Conservation (phyloP, 2,329 filamentous ascomycete genomes). For the Aspergillus viridinutans region DNA sequence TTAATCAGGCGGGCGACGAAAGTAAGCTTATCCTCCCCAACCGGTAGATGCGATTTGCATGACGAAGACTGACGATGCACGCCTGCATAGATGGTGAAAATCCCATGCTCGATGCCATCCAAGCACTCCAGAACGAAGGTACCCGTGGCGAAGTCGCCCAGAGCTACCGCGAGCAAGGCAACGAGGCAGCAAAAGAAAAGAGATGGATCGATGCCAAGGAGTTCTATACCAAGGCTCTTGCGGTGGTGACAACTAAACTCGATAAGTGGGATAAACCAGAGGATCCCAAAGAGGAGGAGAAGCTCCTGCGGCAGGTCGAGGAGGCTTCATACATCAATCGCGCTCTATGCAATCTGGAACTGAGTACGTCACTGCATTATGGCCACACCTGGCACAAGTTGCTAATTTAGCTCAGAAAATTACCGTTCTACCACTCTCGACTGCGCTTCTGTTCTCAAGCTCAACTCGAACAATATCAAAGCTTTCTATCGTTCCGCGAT, state of each 20-base stretch:
- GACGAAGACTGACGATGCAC: not conserved
- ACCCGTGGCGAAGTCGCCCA: constrained; percentile 75
- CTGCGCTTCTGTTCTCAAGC: constrained; percentile 70
- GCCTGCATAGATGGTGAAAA: constrained; percentile 60
- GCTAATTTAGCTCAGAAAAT: constrained; percentile 55
- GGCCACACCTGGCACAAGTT: not conserved
- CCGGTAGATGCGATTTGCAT: not conserved
- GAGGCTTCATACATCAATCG: constrained; percentile 82
- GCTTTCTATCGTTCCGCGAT: constrained; percentile 81
- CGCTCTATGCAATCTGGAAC: constrained; percentile 81
- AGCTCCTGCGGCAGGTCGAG: constrained; percentile 60
- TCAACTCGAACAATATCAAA: constrained; percentile 81
- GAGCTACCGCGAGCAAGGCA: constrained; percentile 88
- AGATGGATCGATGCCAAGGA: constrained; percentile 80
- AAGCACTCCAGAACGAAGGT: constrained; percentile 89
- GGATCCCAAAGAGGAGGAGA: constrained; percentile 55
- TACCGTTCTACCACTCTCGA: constrained; percentile 82
- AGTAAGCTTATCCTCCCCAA: constrained; percentile 30
- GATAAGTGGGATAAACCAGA: constrained; percentile 48
- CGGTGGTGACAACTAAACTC: constrained; percentile 64
- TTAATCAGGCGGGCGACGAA: constrained; percentile 60
- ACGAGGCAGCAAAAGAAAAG: constrained; percentile 74
- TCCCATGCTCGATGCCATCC: constrained; percentile 76
- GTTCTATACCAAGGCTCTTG: constrained; percentile 84
- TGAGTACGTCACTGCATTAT: constrained; percentile 50